Evolutionary conservation across 139 green algal species (phyloP).

Genomic region (Asterochloris erici): DNA sequence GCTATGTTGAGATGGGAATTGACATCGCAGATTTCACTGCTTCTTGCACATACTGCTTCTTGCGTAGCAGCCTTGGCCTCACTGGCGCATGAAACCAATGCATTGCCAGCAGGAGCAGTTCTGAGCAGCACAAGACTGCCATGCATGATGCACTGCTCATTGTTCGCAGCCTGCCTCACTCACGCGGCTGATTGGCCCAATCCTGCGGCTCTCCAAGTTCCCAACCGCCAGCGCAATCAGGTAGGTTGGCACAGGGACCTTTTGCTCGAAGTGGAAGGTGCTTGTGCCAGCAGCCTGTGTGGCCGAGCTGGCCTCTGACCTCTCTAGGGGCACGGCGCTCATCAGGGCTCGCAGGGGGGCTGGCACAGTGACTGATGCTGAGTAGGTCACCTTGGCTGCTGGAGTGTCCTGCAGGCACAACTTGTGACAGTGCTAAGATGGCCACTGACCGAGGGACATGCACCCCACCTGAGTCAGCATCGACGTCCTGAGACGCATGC

Average conservation of each 20-base stretch:
- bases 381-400: slow-evolving; percentile 77
- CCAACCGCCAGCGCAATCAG: slow-evolving; percentile 89
- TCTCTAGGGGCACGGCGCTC: slow-evolving; percentile 60
- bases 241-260: slow-evolving; percentile 83
- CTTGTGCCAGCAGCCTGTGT: not conserved
- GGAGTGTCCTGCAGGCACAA: slow-evolving; percentile 68
- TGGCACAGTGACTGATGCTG: slow-evolving; percentile 67
- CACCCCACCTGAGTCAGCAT: no score
- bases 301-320: not conserved
- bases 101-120: no score
- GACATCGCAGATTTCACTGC: no score
- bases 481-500: no score
- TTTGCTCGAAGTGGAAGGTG: slow-evolving; percentile 36
- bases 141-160: no score
- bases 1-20: no score
- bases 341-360: slow-evolving; percentile 70
- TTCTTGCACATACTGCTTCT: no score
- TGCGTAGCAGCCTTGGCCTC: no score
- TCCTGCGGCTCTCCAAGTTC: slow-evolving; percentile 53
- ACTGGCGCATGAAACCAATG: no score
- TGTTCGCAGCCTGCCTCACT: no score
- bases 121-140: no score
- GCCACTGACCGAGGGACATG: no score
- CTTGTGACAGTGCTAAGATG: not conserved
- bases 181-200: slow-evolving; percentile 36